Evolutionary conservation across 2,329 filamentous ascomycete species (phyloP).

Genomic region (Leptographium lundbergii): DNA sequence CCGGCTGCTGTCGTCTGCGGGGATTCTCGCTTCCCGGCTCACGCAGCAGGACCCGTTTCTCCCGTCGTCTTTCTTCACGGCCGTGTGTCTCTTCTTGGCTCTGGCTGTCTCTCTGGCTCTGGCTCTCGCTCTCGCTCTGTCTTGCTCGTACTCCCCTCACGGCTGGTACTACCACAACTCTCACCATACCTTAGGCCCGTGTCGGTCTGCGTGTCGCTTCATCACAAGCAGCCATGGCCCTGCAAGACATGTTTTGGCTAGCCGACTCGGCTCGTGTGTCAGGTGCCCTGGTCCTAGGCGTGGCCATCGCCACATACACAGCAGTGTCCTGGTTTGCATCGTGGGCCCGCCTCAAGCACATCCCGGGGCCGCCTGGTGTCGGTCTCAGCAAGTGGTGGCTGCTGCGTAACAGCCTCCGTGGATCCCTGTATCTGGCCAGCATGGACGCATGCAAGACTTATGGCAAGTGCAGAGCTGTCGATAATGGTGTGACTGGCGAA

Average conservation of each 20-base stretch:
- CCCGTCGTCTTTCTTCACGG: not conserved
- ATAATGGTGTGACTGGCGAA: not conserved
- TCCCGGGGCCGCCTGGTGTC: conserved; percentile 15
- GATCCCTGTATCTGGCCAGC: conserved; percentile 15
- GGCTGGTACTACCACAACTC: not conserved
- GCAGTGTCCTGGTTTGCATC: conserved; percentile 10
- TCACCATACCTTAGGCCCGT: not conserved
- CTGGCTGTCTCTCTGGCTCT: not conserved
- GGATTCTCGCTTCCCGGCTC: not conserved
- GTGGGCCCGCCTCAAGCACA: conserved; percentile 16
- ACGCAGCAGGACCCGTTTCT: not conserved
- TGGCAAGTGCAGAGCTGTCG: conserved; percentile 10
- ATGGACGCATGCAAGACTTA: conserved; percentile 15
- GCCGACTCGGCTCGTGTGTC: not conserved
- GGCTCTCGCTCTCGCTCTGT: not conserved
- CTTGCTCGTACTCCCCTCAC: not conserved
- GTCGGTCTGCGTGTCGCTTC: not conserved
- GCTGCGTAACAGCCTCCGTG: conserved; percentile 17
- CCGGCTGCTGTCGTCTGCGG: not conserved
- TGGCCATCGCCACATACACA: conserved; percentile 3
- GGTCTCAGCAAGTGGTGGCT: conserved; percentile 18
- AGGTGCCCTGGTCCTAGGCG: not conserved
- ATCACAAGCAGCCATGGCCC: not conserved
- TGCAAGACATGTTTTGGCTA: not conserved
- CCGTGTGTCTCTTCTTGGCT: not conserved